Conservation (phyloP, 1,284 basidiomycete genomes). For the Cutaneotrichosporon mucoides region DNA sequence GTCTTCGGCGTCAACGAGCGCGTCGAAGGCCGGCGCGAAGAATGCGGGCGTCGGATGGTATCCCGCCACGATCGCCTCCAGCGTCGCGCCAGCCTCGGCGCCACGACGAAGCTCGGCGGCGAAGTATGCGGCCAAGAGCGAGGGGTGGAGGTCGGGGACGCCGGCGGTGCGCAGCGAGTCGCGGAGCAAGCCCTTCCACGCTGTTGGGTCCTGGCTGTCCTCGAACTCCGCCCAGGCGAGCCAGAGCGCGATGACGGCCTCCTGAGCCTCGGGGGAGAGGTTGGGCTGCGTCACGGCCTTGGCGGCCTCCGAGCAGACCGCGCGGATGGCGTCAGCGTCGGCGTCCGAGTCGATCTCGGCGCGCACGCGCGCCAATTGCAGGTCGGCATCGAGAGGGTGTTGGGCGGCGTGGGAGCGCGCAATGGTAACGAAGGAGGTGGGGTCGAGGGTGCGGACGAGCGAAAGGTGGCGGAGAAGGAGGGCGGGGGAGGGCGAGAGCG, state of each 20-base stretch:
- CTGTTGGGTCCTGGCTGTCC: background rate
- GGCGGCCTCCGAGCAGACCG: slow-evolving; percentile 21
- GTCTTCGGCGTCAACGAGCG: slow-evolving; percentile 5
- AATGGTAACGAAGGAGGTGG: slow-evolving; percentile 11
- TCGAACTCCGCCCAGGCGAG: slow-evolving; percentile 23
- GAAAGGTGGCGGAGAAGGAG: slow-evolving; percentile 39
- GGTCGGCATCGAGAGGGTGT: slow-evolving; percentile 26
- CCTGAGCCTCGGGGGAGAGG: slow-evolving; percentile 14
- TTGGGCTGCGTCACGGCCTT: slow-evolving; percentile 14
- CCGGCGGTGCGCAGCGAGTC: slow-evolving; percentile 19
- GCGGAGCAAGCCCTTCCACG: slow-evolving; percentile 24
- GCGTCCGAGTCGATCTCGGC: slow-evolving; percentile 18
- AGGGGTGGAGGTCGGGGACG: slow-evolving; percentile 23
- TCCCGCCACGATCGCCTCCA: slow-evolving; percentile 10
- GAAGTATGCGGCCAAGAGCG: slow-evolving; percentile 22
- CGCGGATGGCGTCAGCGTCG: slow-evolving; percentile 13
- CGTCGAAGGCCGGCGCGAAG: slow-evolving; percentile 25
- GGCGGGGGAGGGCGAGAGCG: slow-evolving; percentile 26
- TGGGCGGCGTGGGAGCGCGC: slow-evolving; percentile 27
- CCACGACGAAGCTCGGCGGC: slow-evolving; percentile 9
- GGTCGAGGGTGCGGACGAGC: slow-evolving; percentile 11
- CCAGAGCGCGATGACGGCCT: slow-evolving; percentile 26
- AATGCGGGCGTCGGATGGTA: slow-evolving; percentile 25
- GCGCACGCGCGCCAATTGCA: slow-evolving; percentile 28
- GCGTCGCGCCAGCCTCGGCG: background rate